Base-by-base conservation (phyloP, 768 basidiomycete species). In the Pulveroboletus sp. region DNA sequence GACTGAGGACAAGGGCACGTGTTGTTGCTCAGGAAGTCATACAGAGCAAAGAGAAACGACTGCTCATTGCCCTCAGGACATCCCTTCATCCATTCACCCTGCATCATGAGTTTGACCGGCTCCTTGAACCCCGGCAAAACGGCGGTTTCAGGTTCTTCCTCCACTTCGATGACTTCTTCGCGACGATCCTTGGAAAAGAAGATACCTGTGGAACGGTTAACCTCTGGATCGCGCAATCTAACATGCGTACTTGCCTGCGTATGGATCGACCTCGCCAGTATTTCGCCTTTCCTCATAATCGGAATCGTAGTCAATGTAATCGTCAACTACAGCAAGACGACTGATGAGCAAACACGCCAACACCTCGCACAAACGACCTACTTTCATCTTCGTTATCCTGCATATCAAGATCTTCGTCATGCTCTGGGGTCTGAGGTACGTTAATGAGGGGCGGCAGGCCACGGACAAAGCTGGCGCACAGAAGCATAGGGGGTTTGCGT, bases 61-160 rank as follows among this genome's bases (percentile, higher is more conserved):
- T 96, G 93, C 66, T 96, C 93, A 60, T 85, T 83, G 44, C 89
- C 90, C 66, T 95, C 93, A 0, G 93, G 93, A 68, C 93, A 96
- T 17, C 93, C 93, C 64, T 89, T 90, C 93, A 96, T 96, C 92
- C 92, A 96, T 63, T 93, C 85, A 23, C 89, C 90, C 67, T 90
- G 88, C 19, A 84, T 84, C 79, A 95, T 82, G 34, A 93, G 70
- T 55, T 80, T 80, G 27, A 82, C 74, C 16, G 68, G 68, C 48
- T 81, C 77, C 34, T 67, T 68, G 48, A 65, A 72, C 17, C 65
- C 68, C 16, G 72, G 65, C 27, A 88, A 63, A 34, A 64, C 52
- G 16, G 70, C 70, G 35, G 63, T 63, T 64, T 87, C 85, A 7
- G 84, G 77, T 42, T 84, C 78, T 68, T 93, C 92, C 61, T 93